Conservation (phyloP, 768 basidiomycete genomes). For the Lyophyllum shimeji region DNA sequence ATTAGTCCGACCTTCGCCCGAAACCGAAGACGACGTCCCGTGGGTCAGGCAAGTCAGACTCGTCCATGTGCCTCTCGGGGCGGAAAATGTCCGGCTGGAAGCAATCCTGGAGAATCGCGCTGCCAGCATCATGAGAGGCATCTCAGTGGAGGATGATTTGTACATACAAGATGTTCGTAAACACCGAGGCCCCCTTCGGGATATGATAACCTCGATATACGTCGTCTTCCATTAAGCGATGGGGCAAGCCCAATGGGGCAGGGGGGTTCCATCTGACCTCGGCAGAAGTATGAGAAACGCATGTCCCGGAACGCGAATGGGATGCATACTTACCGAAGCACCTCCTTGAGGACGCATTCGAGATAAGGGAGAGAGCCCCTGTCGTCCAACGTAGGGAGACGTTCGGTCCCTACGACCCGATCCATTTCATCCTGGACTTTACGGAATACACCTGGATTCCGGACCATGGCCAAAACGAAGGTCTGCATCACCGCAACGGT, state of each 20-base stretch:
- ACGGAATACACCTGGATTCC: constrained; percentile 47
- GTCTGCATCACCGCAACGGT: constrained; percentile 48
- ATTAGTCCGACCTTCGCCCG: constrained; percentile 44
- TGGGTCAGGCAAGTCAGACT: constrained; percentile 41
- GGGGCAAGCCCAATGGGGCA: constrained; percentile 51
- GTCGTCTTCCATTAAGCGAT: constrained; percentile 52
- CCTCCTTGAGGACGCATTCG: constrained; percentile 47
- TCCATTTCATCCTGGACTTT: constrained; percentile 56
- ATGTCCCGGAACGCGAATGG: not conserved
- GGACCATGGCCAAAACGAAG: constrained; percentile 55
- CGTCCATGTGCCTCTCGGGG: constrained; percentile 49
- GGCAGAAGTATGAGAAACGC: constrained; percentile 3
- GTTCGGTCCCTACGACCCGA: constrained; percentile 38
- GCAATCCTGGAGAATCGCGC: constrained; percentile 44
- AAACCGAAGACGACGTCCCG: constrained; percentile 55
- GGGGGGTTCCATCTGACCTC: constrained; percentile 44
- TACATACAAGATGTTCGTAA: constrained; percentile 44
- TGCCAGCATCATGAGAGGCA: constrained; percentile 14
- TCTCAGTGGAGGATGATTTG: not conserved
- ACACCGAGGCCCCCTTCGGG: constrained; percentile 42
- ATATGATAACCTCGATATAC: constrained; percentile 46
- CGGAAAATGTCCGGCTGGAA: constrained; percentile 44
- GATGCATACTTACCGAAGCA: constrained; percentile 36
- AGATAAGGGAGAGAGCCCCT: constrained; percentile 46
- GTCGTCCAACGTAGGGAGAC: constrained; percentile 47